Conservation (phyloP, 805 yeast species). For the Candida xyloterini region DNA sequence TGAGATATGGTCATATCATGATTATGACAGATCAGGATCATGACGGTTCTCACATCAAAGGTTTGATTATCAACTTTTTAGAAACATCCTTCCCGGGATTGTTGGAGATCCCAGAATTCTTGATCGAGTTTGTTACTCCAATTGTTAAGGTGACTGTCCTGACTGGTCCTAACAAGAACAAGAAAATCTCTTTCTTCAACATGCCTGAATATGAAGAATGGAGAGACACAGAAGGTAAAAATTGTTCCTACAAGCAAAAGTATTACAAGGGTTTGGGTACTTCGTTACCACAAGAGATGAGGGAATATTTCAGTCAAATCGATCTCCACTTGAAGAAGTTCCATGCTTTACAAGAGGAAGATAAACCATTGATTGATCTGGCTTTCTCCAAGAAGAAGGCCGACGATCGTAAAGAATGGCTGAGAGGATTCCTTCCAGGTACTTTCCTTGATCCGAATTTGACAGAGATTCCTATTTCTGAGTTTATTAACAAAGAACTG, state of each 20-base stretch:
- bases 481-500: conserved; percentile 91
- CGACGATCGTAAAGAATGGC: conserved; percentile 96
- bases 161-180: conserved; percentile 51
- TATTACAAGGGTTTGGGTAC: conserved; percentile 99
- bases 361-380: conserved; percentile 74
- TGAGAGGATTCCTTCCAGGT: conserved; percentile 87
- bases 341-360: conserved; percentile 76
- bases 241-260: conserved; percentile 83
- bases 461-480: conserved; percentile 79
- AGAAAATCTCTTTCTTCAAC: conserved; percentile 73
- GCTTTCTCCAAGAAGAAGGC: conserved; percentile 95
- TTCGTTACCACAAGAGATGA: conserved; percentile 74
- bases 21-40: conserved; percentile 99
- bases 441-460: conserved; percentile 82
- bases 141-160: conserved; percentile 85
- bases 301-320: conserved; percentile 82
- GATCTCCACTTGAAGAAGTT: conserved; percentile 85
- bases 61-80: conserved; percentile 86
- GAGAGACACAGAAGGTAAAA: conserved; percentile 79
- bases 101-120: conserved; percentile 83
- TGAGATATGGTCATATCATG: conserved; percentile 96
- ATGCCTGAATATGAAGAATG: conserved; percentile 96
- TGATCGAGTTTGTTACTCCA: conserved; percentile 93
- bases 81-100: conserved; percentile 95
- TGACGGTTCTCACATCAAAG: conserved; percentile 97